Conservation (phyloP, 257 asterid species). For the Ophiorrhiza pumila region DNA sequence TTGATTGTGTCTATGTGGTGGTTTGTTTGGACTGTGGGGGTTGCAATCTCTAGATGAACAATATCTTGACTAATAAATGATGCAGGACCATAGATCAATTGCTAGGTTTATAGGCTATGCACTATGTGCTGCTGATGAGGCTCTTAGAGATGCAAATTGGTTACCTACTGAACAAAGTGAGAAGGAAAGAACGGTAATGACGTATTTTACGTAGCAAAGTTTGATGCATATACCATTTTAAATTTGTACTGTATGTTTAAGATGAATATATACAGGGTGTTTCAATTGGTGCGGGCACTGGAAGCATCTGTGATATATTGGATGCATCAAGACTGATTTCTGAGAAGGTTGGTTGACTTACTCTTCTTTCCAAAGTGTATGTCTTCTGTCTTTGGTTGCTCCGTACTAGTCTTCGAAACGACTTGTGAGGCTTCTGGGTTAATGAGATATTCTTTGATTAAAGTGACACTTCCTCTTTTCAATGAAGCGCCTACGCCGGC, state of each 20-base stretch:
- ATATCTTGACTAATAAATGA: conserved; percentile 19
- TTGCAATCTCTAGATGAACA: background rate
- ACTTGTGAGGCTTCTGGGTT: background rate
- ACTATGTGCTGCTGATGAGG: conserved; percentile 90
- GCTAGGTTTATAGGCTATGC: conserved; percentile 94
- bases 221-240: conserved; percentile 10
- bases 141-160: conserved; percentile 91
- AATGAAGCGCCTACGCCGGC: conserved; percentile 73
- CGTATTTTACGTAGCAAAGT: conserved; percentile 11
- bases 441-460: background rate
- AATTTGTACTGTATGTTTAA: conserved; percentile 28
- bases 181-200: conserved; percentile 85
- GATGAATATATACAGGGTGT: conserved; percentile 68
- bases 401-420: background rate
- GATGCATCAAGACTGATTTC: conserved; percentile 83
- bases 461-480: conserved; percentile 17
- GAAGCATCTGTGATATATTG: conserved; percentile 81
- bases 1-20: background rate
- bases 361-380: background rate
- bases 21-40: no score
- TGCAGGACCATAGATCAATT: conserved; percentile 82
- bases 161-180: conserved; percentile 62
- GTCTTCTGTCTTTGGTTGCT: background rate
- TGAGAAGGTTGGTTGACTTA: conserved; percentile 61
- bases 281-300: conserved; percentile 97